These are phyloP conservation scores for Blastomyces silverae DNA, from an alignment of 2,329 filamentous ascomycete genomes.

Conservation along the genomic window DNA sequence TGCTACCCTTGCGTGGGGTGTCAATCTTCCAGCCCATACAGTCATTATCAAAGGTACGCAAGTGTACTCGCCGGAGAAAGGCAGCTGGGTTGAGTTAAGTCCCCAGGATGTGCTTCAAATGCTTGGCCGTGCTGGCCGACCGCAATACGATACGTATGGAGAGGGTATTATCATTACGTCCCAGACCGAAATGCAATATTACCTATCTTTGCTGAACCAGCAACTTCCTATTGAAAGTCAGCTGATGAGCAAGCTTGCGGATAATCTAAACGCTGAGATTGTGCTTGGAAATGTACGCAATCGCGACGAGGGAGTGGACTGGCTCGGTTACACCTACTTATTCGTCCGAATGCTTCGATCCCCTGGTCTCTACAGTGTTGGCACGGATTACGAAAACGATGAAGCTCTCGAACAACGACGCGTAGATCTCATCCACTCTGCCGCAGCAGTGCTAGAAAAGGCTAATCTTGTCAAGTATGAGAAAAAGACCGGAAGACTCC, in stretches of 20 bases:
- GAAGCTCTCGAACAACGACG: constrained; percentile 88
- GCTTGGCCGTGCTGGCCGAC: constrained; percentile 92
- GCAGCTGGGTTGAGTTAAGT: constrained; percentile 95
- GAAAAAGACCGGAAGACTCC: constrained; percentile 79
- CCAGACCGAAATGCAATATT: constrained; percentile 92
- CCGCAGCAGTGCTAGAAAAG: constrained; percentile 77
- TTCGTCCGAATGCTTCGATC: constrained; percentile 97
- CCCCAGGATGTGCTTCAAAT: constrained; percentile 98
- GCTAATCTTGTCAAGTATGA: constrained; percentile 91
- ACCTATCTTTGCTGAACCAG: constrained; percentile 91
- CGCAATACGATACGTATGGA: constrained; percentile 95
- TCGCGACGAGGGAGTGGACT: constrained; percentile 95
- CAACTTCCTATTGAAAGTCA: constrained; percentile 97
- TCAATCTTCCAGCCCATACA: constrained; percentile 94
- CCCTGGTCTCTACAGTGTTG: constrained; percentile 89
- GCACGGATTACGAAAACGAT: constrained; percentile 90
- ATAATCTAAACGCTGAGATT: constrained; percentile 94
- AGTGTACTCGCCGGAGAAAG: constrained; percentile 96
- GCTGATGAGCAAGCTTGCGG: constrained; percentile 82
- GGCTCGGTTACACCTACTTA: constrained; percentile 96
- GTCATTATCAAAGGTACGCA: constrained; percentile 99
- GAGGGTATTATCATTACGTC: constrained; percentile 99
- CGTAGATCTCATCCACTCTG: constrained; percentile 94
- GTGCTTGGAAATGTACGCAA: constrained; percentile 88
- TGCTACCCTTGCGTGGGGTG: constrained; percentile 97